Evolutionary conservation across 148 eudicot genomes (phyloP).

Genomic region (Dysphania ambrosioides): DNA sequence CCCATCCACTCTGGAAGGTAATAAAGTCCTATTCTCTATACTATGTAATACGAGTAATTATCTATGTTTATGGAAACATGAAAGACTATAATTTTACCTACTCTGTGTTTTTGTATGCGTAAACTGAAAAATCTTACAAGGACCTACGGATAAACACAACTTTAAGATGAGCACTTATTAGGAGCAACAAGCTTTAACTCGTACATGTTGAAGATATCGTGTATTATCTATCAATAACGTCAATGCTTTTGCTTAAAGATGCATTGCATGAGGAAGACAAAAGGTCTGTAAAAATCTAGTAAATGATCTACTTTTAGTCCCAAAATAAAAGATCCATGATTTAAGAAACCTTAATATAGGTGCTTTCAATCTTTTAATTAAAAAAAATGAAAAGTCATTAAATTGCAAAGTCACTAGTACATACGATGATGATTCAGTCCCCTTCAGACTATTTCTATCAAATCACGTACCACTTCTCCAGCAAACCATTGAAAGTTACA

Average conservation of each 20-base stretch:
- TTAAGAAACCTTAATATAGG: not conserved
- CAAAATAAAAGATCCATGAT: not conserved
- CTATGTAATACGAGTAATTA: no score
- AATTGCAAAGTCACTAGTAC: not conserved
- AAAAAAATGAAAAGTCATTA: not conserved
- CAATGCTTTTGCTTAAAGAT: not conserved
- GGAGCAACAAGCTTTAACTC: no score
- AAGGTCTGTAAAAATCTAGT: not conserved
- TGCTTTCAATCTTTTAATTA: not conserved
- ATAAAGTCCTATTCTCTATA: no score
- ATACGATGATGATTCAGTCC: not conserved
- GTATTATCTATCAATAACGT: not conserved
- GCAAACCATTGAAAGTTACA: not conserved
- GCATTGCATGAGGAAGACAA: not conserved
- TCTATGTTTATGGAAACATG: no score
- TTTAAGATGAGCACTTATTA: no score
- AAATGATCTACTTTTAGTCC: not conserved
- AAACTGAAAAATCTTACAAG: no score
- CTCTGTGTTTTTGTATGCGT: no score
- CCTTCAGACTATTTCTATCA: not conserved
- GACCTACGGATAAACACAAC: no score
- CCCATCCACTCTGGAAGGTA: no score
- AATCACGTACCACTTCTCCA: not conserved
- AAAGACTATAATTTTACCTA: no score
- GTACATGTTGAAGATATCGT: no score